Evolutionary conservation across 129 eudicot genomes (phyloP).

Genomic region (Escallonia rubra): DNA sequence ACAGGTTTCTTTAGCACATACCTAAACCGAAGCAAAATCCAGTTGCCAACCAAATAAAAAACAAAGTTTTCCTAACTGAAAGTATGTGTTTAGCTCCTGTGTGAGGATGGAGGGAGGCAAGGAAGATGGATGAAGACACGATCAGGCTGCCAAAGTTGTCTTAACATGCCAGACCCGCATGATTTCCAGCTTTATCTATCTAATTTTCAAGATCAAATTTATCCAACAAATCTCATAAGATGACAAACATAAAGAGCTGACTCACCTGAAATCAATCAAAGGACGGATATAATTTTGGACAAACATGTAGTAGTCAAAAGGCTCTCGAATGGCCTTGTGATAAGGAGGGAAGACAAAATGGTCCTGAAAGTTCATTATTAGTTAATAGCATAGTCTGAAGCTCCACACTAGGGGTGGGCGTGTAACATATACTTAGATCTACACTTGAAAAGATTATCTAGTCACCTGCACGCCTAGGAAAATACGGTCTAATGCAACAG

Average conservation of each 20-base stretch:
- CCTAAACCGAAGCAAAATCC: too few relatives aligned
- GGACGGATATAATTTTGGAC: constrained; percentile 84
- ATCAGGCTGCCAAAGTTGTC: neutral
- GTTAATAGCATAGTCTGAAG: constrained; percentile 5
- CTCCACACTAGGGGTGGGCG: too few relatives aligned
- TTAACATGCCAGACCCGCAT: neutral
- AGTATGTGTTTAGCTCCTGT: too few relatives aligned
- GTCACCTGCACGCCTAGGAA: constrained; percentile 76
- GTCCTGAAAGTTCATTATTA: constrained; percentile 56
- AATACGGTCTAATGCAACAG: constrained; percentile 70
- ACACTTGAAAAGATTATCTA: neutral
- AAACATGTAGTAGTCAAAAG: constrained; percentile 81
- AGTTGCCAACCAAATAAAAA: too few relatives aligned
- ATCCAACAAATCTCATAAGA: neutral
- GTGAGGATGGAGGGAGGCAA: too few relatives aligned
- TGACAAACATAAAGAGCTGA: constrained; percentile 8
- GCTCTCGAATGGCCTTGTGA: constrained; percentile 85
- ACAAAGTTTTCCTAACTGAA: too few relatives aligned
- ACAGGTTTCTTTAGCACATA: too few relatives aligned
- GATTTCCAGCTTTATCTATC: neutral
- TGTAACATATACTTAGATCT: neutral
- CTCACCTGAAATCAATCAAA: constrained; percentile 83
- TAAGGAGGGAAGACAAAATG: constrained; percentile 83
- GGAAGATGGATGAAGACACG: too few relatives aligned
- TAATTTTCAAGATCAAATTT: neutral